A percentile compares a stretch with the other conserved stretches of the same genome.
These are phyloP conservation scores for Schwanniomyces pseudopolymorphus DNA, from an alignment of 805 yeast species.

Conservation along the genomic window DNA sequence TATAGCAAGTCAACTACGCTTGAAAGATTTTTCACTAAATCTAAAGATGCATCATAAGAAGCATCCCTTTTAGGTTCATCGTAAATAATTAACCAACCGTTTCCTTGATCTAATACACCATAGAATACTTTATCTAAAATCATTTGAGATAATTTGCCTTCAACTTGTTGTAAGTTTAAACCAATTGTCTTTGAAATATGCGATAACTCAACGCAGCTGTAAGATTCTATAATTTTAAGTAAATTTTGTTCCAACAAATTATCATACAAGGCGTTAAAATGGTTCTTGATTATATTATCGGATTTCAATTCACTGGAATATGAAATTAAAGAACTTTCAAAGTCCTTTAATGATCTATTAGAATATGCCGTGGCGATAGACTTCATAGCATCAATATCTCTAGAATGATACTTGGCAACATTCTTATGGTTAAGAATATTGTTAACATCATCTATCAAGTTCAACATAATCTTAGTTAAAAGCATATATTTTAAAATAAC, in stretches of 20 bases:
- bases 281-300: constrained; percentile 87
- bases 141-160: constrained; percentile 94
- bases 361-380: constrained; percentile 88
- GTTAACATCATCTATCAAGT: constrained; percentile 81
- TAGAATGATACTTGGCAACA: constrained; percentile 67
- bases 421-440: constrained; percentile 72
- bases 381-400: constrained; percentile 93
- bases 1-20: constrained; percentile 86
- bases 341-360: constrained; percentile 86
- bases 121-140: constrained; percentile 91
- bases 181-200: constrained; percentile 89
- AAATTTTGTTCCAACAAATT: constrained; percentile 89
- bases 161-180: constrained; percentile 82
- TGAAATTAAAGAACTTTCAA: constrained; percentile 75
- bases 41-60: constrained; percentile 83
- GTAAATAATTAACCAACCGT: constrained; percentile 93
- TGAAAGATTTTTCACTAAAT: constrained; percentile 83
- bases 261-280: constrained; percentile 90
- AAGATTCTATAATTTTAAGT: constrained; percentile 93
- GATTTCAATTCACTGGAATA: constrained; percentile 75
- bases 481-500: constrained; percentile 89
- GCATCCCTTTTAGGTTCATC: constrained; percentile 88
- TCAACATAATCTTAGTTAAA: constrained; percentile 89
- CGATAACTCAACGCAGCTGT: constrained; percentile 89
- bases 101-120: constrained; percentile 97